Evolutionary conservation across 2,329 filamentous ascomycete genomes (phyloP).

Genomic region (Taxawa tesnikishii): DNA sequence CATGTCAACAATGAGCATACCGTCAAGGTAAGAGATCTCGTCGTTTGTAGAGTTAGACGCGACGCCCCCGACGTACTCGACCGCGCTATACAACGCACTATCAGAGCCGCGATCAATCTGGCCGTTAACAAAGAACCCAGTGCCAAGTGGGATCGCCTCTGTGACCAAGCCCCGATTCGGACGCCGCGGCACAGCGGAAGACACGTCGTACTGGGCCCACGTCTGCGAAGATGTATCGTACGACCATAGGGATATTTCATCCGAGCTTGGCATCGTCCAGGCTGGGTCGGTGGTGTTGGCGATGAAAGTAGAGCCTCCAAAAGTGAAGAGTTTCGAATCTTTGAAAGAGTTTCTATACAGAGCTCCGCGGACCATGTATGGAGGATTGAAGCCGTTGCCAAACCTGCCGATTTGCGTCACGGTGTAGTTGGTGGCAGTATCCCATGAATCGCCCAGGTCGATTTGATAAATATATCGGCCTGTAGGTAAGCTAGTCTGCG

Average conservation of each 20-base stretch:
- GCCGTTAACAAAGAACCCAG: constrained; percentile 28
- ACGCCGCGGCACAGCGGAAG: constrained; percentile 10
- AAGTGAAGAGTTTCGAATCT: constrained; percentile 17
- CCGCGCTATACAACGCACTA: background rate
- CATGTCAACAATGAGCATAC: constrained; percentile 28
- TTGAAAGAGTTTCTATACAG: constrained; percentile 15
- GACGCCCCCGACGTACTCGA: background rate
- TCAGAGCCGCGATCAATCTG: constrained; percentile 21
- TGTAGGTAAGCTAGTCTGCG: too few species aligned
- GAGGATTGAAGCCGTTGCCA: constrained; percentile 12
- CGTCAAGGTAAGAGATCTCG: constrained; percentile 16
- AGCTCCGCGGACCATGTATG: constrained; percentile 16
- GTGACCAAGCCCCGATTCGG: constrained; percentile 24
- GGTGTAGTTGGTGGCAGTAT: constrained; percentile 17
- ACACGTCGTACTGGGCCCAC: constrained; percentile 19
- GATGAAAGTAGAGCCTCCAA: constrained; percentile 19
- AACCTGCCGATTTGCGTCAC: constrained; percentile 12
- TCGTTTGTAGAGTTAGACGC: constrained; percentile 8
- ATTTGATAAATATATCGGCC: constrained; percentile 11
- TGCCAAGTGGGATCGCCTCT: constrained; percentile 22
- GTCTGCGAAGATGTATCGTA: constrained; percentile 12
- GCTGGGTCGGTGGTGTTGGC: constrained; percentile 19
- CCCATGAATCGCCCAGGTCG: constrained; percentile 19
- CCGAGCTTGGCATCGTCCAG: constrained; percentile 13
- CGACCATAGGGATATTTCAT: constrained; percentile 20